Base-by-base conservation (phyloP, 2,329 filamentous ascomycete genomes). In the Elsinoe arachidis region DNA sequence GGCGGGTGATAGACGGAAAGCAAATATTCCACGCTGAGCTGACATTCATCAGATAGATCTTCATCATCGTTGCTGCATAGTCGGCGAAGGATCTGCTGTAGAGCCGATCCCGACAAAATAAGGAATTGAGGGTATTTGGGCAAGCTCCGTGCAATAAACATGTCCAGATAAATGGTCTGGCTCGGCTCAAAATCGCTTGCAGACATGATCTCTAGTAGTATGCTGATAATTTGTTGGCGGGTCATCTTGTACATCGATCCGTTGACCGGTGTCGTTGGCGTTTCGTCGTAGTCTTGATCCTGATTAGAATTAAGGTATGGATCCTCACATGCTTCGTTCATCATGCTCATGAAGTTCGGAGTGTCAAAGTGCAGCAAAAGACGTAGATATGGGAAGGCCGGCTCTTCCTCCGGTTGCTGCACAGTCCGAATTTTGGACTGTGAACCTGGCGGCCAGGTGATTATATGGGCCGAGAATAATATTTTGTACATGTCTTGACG, bases 261-360 rank as follows among this genome's bases (percentile, higher is more conserved):
- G 19, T 67, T 68, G 9, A 61, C 41, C 17, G 46, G 58, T 19
- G 53, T 52, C 17, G 52, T 55, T 23, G 39, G 43, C 5, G 23
- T 23, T 2, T 87, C 38, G 81, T 91, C 65, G 83, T 75, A 15
- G 82, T 64, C 44, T 58, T 75, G 80, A 51, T 89, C 84, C 2
- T 83, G 79, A 6, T 84, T 81, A 61, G 91, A 88, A 65, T 99
- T 99, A 57, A 99, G 75, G 64, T 96, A 99, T 0, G 85, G 79
- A 66, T 99, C 92, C 69, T 99, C 93, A 64, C 99, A 99, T 1
- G 92, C 93, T 71, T 99, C 95, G 64, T 99, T 99, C 39, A 99
- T 75, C 65, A 92, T 89, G 69, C 91, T 97, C 74, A 99, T 80
- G 64, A 97, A 95, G 69, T 89, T 96, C 1, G 90, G 83, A 0